Percentiles rank a stretch among this genome's conserved stretches.
Evolutionary conservation across 1,139 yeast genomes (phyloP).

Genomic region (Hyphopichia wangnamkhiaoensis): DNA sequence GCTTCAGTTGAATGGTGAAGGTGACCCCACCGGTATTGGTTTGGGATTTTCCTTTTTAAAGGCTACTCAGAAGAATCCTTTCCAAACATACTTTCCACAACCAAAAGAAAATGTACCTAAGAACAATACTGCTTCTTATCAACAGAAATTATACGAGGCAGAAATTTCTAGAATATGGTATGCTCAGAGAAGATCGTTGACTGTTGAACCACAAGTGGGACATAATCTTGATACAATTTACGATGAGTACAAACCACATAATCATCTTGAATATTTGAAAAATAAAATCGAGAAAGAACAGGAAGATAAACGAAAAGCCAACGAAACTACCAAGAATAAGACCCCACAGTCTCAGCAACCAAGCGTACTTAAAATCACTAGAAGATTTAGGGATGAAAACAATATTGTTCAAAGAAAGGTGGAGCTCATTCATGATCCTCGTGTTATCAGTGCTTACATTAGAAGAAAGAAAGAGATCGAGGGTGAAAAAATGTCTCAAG

Average conservation of each 20-base stretch:
- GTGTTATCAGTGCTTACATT: constrained; percentile 84
- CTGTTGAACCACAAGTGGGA: constrained; percentile 41
- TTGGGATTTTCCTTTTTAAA: constrained; percentile 87
- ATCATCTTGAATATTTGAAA: constrained; percentile 34
- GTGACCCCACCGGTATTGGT: constrained; percentile 93
- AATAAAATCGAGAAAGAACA: constrained; percentile 34
- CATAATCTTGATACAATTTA: constrained; percentile 33
- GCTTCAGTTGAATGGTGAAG: constrained; percentile 95
- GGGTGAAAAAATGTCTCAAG: constrained; percentile 57
- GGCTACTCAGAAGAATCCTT: constrained; percentile 95
- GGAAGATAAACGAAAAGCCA: constrained; percentile 28
- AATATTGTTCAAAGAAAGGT: constrained; percentile 84
- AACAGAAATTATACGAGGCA: constrained; percentile 89
- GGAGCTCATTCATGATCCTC: constrained; percentile 79
- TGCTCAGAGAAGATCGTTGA: constrained; percentile 69
- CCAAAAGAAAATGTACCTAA: constrained; percentile 47
- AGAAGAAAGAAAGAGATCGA: constrained; percentile 76
- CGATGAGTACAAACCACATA: constrained; percentile 40
- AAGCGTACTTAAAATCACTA: constrained; percentile 63
- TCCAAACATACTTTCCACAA: constrained; percentile 62
- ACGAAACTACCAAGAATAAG: constrained; percentile 28
- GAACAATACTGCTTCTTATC: constrained; percentile 63
- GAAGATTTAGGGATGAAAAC: constrained; percentile 80
- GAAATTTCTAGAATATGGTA: constrained; percentile 92
- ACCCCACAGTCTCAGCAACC: constrained; percentile 13